A percentile compares a stretch with the other conserved stretches of the same genome.
These are phyloP conservation scores for Tilletia walkeri DNA, from an alignment of 1,284 basidiomycete species.

Conservation along the genomic window DNA sequence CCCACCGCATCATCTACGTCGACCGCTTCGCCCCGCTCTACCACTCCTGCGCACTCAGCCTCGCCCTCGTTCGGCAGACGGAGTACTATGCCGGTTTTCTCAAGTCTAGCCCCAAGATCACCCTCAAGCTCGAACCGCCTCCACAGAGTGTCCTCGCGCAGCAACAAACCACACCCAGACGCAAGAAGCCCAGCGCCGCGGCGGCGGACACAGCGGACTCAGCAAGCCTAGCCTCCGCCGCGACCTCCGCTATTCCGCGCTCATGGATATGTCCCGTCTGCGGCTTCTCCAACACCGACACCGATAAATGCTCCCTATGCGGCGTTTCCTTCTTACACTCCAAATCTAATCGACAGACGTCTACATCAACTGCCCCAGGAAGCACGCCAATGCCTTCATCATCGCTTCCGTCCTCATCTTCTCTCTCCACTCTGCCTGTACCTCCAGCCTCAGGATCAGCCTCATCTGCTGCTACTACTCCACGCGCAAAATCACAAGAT, in stretches of 20 bases:
- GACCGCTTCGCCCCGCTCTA: slow-evolving; percentile 63
- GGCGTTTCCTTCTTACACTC: slow-evolving; percentile 31
- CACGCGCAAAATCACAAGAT: too few relatives aligned
- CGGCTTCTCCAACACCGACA: slow-evolving; percentile 34
- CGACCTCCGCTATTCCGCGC: slow-evolving; percentile 27
- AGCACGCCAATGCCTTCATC: too few relatives aligned
- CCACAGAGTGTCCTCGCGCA: slow-evolving; percentile 23
- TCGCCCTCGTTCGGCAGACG: slow-evolving; percentile 71
- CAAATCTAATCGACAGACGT: too few relatives aligned
- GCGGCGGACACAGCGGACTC: slow-evolving; percentile 37
- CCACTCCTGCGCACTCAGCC: slow-evolving; percentile 59
- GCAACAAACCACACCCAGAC: slow-evolving; percentile 21
- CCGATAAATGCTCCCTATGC: slow-evolving; percentile 28
- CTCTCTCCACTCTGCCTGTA: too few relatives aligned
- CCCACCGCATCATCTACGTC: slow-evolving; percentile 80
- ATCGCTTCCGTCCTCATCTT: too few relatives aligned
- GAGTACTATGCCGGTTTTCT: slow-evolving; percentile 91
- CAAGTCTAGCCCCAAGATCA: slow-evolving; percentile 84
- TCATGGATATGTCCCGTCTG: slow-evolving; percentile 49
- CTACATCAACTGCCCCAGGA: too few relatives aligned
- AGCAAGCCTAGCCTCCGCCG: slow-evolving; percentile 5
- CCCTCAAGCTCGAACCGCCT: slow-evolving; percentile 60
- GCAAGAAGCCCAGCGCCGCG: slow-evolving; percentile 12
- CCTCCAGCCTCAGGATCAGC: too few relatives aligned
- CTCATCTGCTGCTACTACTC: too few relatives aligned